Evolutionary conservation across 2,329 filamentous ascomycete genomes (phyloP).

Genomic region (Trichophyton schoenleinii): DNA sequence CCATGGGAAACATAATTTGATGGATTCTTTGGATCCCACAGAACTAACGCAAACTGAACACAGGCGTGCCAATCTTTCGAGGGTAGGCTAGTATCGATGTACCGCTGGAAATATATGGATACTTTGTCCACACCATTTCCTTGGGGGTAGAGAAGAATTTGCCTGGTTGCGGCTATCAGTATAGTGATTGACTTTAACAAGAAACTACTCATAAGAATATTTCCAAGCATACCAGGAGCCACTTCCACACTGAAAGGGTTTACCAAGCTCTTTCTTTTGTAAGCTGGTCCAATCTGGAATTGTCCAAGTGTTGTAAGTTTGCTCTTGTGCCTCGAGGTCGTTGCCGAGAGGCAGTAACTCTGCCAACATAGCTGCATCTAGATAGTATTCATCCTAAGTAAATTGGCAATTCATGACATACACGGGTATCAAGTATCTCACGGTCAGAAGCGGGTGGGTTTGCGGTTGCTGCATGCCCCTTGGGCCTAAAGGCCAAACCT

Average conservation of each 20-base stretch:
- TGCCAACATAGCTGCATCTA: conserved; percentile 76
- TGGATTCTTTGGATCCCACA: conserved; percentile 90
- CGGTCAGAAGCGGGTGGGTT: neutral
- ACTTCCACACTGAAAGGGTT: conserved; percentile 71
- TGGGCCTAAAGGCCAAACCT: neutral
- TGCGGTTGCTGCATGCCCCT: neutral
- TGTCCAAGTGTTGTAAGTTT: conserved; percentile 70
- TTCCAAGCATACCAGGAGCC: conserved; percentile 61
- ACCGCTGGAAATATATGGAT: conserved; percentile 89
- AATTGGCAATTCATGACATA: neutral
- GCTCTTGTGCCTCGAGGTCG: conserved; percentile 67
- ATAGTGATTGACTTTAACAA: neutral
- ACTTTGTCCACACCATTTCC: conserved; percentile 90
- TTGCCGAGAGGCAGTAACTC: conserved; percentile 62
- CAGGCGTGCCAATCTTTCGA: conserved; percentile 86
- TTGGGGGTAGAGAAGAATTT: conserved; percentile 85
- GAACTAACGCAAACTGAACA: conserved; percentile 84
- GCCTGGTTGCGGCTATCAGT: conserved; percentile 41
- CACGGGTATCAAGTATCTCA: neutral
- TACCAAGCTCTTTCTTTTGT: conserved; percentile 75
- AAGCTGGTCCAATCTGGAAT: conserved; percentile 71
- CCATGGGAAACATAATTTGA: conserved; percentile 64
- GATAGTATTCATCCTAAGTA: conserved; percentile 1
- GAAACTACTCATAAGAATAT: neutral
- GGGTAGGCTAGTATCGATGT: conserved; percentile 63